Evolutionary conservation across 1,284 basidiomycete species (phyloP), one percentile per base, ranked within the genome.

Genomic region (Chondrostereum purpureum): DNA sequence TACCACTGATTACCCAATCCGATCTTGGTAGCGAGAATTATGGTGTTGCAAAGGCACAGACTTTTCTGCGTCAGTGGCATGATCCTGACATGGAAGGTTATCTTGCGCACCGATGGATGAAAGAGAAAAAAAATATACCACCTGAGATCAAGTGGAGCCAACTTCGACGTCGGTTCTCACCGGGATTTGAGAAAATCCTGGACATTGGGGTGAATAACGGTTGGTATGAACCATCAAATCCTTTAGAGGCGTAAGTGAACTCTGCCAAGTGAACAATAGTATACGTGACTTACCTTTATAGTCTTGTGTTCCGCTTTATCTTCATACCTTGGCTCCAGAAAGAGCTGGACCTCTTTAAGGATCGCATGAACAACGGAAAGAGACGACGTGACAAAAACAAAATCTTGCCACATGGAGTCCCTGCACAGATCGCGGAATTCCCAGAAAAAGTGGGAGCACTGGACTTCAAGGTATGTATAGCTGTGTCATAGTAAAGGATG

Each of bases 21-120:
- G 66, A 72, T 47, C 64, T 55, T 5, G 66, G 68, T 0, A 44
- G 54, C 0, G 66, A 72, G 42, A 72, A 70, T 44, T 59, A 55
- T 49, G 58, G 62, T 0, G 51, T 69, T 19, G 68, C 66, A 2
- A 69, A 70, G 45, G 49, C 52, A 0, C 67, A 70, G 1, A 68
- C 69, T 0, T 23, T 44, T 1, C 53, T 68, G 0, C 54, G 64
- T 0, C 67, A 67, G 3, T 19, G 12, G 0, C 59, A 62, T 5
- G 66, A 70, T 50, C 62, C 63, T 0, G 36, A 52, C 0, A 57
- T 71, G 2, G 11, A 10, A 0, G 60, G 52, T 1, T 66, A 65
- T 5, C 43, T 68, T 0, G 65, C 69, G 41, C 68, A 70, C 46
- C 44, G 54, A 0, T 68, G 55, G 50, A 62, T 55, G 53, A 20